Conservation (phyloP, 441 rosid genomes). For the Eutrema salsugineum region DNA sequence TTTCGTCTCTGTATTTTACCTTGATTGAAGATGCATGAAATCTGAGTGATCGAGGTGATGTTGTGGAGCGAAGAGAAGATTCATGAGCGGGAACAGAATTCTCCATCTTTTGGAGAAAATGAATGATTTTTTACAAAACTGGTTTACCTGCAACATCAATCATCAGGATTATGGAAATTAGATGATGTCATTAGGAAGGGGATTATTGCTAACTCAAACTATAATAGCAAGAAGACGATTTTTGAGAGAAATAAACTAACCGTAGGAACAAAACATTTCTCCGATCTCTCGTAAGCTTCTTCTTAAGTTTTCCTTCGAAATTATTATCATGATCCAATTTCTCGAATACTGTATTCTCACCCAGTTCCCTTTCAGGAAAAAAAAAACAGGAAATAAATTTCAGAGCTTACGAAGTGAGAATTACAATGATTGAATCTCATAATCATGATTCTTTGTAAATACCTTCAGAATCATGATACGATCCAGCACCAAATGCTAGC, state of each 20-base stretch:
- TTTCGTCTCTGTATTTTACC: not conserved
- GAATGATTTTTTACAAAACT: too few species aligned
- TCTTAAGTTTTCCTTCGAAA: conserved; percentile 53
- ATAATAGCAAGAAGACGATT: not conserved
- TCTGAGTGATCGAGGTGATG: too few species aligned
- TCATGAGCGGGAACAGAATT: too few species aligned
- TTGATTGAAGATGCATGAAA: too few species aligned
- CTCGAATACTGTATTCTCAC: conserved; percentile 40
- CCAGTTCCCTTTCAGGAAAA: conserved; percentile 36
- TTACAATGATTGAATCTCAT: too few species aligned
- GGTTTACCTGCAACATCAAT: conserved; percentile 47
- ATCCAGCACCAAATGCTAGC: conserved; percentile 75
- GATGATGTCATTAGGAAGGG: too few species aligned
- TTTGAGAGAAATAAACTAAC: conserved; percentile 27
- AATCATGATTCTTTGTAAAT: not conserved
- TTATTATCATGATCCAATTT: conserved; percentile 43
- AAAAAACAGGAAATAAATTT: too few species aligned
- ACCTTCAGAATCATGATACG: conserved; percentile 60
- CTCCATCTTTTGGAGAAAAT: too few species aligned
- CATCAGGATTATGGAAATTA: not conserved
- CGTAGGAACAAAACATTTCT: conserved; percentile 59
- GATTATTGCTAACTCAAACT: not conserved
- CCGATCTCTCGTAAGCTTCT: conserved; percentile 67
- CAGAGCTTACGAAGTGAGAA: too few species aligned
- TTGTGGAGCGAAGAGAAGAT: too few species aligned